Evolutionary conservation across 495 filamentous ascomycete species (phyloP), one percentile per base, ranked within the genome.

Genomic region (Lasiosphaeris hirsuta): DNA sequence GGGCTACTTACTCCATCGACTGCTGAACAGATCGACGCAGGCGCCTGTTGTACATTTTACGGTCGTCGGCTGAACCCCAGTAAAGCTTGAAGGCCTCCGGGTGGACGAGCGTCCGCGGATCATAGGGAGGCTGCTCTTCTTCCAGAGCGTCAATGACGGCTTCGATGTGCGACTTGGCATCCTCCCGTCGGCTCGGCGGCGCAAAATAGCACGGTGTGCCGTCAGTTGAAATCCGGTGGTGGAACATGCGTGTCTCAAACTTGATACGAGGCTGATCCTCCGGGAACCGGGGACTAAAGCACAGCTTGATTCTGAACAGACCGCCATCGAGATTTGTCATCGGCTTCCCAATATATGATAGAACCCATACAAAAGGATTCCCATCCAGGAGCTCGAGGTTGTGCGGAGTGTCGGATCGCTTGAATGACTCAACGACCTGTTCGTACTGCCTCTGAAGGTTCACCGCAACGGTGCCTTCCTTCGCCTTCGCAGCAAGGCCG

Each of bases 291-390:
- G 92, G 86, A 62, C 92, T 96, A 69, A 97, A 85, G 62, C 76
- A 79, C 33, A 97, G 78, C 61, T 79, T 86, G 64, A 97, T 86
- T 52, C 80, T 81, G 75, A 97, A 92, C 51, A 97, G 79, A 6
- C 94, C 94, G 6, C 94, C 94, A 57, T 97, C 95, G 4, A 96
- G 81, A 60, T 92, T 89, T 0, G 93, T 96, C 88, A 94, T 95
- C 1, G 93, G 90, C 48, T 88, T 84, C 37, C 94, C 94, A 65
- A 96, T 94, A 69, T 96, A 92, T 0, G 88, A 92, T 50, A 86
- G 57, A 6, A 72, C 51, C 84, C 84, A 86, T 38, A 82, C 72
- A 40, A 86, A 90, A 1, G 88, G 88, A 60, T 90, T 91, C n/a
- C 78, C 79, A 57, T 80, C 82, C 7, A 85, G 81, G 9, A 98